These are phyloP conservation scores for Draba incana DNA, from an alignment of 345 rosid genomes.

Conservation along the genomic window DNA sequence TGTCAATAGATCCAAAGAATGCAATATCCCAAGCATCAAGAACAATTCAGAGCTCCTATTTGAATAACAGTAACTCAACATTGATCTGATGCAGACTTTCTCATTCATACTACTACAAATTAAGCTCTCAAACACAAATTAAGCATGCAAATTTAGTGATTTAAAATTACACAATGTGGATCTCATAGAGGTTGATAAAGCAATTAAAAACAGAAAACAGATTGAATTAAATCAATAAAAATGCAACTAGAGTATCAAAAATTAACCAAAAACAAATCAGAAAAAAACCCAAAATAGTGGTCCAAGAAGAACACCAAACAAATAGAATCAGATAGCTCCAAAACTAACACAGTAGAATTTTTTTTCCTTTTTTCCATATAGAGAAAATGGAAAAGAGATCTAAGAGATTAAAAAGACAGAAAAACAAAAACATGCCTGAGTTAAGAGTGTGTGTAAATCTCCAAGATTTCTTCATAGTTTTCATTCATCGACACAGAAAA, in stretches of 20 bases:
- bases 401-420: slow-evolving; percentile 14
- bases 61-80: slow-evolving; percentile 2
- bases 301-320: slow-evolving; percentile 36
- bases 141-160: slow-evolving; percentile 34
- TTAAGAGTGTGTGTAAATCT: slow-evolving; percentile 32
- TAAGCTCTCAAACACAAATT: slow-evolving; percentile 20
- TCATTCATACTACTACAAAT: neutral
- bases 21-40: slow-evolving; percentile 6
- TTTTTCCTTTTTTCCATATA: neutral
- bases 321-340: slow-evolving; percentile 35
- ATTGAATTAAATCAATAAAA: slow-evolving; percentile 15
- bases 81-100: neutral
- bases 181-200: slow-evolving; percentile 17
- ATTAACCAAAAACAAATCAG: slow-evolving; percentile 3
- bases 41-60: slow-evolving; percentile 1
- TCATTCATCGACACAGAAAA: slow-evolving; percentile 24
- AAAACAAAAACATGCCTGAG: slow-evolving; percentile 35
- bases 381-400: slow-evolving; percentile 29
- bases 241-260: slow-evolving; percentile 17
- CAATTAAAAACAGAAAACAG: slow-evolving; percentile 7
- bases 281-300: slow-evolving; percentile 35
- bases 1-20: slow-evolving; percentile 2
- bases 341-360: slow-evolving; percentile 19
- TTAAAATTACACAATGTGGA: slow-evolving; percentile 26
- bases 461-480: slow-evolving; percentile 33